Base-by-base conservation (phyloP, 2,329 filamentous ascomycete species). In the Harringtonia aguacate region DNA sequence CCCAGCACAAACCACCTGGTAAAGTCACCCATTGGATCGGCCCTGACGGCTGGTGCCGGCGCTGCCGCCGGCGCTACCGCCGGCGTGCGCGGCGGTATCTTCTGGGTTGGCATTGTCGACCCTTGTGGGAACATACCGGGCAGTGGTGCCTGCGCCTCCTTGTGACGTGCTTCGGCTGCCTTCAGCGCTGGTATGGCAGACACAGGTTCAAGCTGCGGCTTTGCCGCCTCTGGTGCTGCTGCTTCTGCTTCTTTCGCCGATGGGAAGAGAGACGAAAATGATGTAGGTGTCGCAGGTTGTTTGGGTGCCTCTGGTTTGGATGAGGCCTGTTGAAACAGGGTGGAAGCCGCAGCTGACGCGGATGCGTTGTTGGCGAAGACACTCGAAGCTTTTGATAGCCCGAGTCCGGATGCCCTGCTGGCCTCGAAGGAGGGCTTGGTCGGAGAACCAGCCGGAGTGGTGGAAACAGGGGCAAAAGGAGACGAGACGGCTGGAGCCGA, bases 1-100 rank as follows among this genome's bases (percentile, higher is more conserved):
- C 69, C 75, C 13, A 60, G 57, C 4, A 77, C 70, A 43, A 70
- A 71, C 75, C 75, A 79, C 22, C 62, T 65, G 0, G 71, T 65
- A 27, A 79, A 69, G 39, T 70, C 64, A 8, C 58, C 67, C 51
- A 77, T 62, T 3, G 61, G 52, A 46, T 77, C 70, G 21, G 59
- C 48, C 31, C 57, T 52, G 8, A 49, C 49, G 1, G 45, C 28
- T 18, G 52, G 45, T 8, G 52, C 48, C 35, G 40, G 44, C 39
- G 41, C 30, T 31, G 39, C 12, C 8, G 41, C 9, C 22, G 43
- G 22, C 10, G 30, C 14, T 20, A 21, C 3, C 9, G 36, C 10
- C 21, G 30, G 35, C 15, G 13, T n/a, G 7, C 24, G 24, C 10
- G 24, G 24, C 24, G 24, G 10, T 27, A 27, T 27, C 10, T 27